These are phyloP conservation scores for Diddensiella caesifluorescens DNA, from an alignment of 805 yeast genomes.

Conservation along the genomic window DNA sequence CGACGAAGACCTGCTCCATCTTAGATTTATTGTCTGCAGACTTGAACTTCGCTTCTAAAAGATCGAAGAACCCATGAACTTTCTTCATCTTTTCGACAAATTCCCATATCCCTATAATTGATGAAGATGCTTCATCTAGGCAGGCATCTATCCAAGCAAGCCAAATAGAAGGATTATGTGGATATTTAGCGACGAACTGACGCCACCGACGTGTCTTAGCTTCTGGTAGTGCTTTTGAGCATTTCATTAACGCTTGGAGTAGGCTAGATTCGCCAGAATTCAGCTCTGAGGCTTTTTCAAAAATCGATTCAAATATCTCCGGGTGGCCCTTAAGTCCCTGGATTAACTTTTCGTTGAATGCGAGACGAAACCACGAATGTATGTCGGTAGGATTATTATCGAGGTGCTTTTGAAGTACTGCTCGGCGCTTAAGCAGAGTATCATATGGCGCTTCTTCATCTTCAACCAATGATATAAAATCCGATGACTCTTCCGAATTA, in stretches of 20 bases:
- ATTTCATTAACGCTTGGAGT: background rate
- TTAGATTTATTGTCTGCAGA: background rate
- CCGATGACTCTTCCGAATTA: background rate
- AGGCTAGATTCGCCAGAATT: too few species aligned
- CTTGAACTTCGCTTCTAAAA: background rate
- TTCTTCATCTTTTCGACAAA: constrained; percentile 1
- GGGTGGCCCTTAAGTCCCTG: background rate
- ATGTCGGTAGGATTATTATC: background rate
- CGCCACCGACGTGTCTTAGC: background rate
- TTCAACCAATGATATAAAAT: background rate
- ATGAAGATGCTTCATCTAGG: too few species aligned
- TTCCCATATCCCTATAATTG: too few species aligned
- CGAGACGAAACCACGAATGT: background rate
- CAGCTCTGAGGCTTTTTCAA: background rate
- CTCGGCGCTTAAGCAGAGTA: background rate
- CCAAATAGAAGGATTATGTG: too few species aligned
- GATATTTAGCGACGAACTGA: too few species aligned
- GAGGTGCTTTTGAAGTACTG: background rate
- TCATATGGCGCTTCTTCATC: background rate
- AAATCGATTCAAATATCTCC: background rate
- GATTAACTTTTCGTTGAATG: background rate
- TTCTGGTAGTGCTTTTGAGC: background rate
- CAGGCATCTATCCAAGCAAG: too few species aligned
- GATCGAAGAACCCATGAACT: constrained; percentile 7
- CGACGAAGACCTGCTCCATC: constrained; percentile 2